These are phyloP conservation scores for Heliamphora exappendiculata DNA, from an alignment of 148 eudicot genomes.

Conservation along the genomic window DNA sequence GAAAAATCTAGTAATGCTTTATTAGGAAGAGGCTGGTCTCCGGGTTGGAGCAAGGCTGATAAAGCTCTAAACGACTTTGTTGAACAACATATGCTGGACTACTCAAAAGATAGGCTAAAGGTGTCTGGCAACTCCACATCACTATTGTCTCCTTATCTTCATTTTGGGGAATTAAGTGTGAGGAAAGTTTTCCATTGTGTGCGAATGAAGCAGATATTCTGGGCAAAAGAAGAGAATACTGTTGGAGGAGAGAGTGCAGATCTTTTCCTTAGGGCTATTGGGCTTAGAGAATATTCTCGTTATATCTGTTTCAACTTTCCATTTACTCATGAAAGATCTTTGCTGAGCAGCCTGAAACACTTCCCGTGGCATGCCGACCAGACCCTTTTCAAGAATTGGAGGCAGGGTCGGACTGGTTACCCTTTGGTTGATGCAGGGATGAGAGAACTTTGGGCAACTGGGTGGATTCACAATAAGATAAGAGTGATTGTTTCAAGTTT, in stretches of 20 bases:
- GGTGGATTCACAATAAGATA: constrained; percentile 86
- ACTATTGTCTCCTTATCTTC: constrained; percentile 80
- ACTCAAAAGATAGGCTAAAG: constrained; percentile 50
- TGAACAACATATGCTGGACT: constrained; percentile 55
- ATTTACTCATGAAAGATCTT: constrained; percentile 78
- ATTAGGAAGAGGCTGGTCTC: constrained; percentile 85
- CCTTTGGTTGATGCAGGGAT: constrained; percentile 97
- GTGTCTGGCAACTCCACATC: constrained; percentile 76
- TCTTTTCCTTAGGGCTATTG: constrained; percentile 63
- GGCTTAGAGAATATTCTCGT: constrained; percentile 93
- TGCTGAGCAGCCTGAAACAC: constrained; percentile 53
- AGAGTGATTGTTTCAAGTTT: constrained; percentile 88
- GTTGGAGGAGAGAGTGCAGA: constrained; percentile 56
- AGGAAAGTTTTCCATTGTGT: constrained; percentile 66
- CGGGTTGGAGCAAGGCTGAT: constrained; percentile 87
- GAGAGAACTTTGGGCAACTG: constrained; percentile 99
- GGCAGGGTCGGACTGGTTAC: constrained; percentile 94
- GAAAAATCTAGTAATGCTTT: constrained; percentile 88
- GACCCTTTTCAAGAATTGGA: constrained; percentile 74
- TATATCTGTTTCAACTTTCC: constrained; percentile 95
- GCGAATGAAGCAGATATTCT: constrained; percentile 66
- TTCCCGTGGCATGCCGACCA: constrained; percentile 83
- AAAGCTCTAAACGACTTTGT: constrained; percentile 64
- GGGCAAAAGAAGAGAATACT: constrained; percentile 58
- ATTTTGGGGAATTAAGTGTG: constrained; percentile 84